phyloP scores from a whole-genome alignment of 2,329 filamentous ascomycete species.

The Colletotrichum liaoningense region DNA sequence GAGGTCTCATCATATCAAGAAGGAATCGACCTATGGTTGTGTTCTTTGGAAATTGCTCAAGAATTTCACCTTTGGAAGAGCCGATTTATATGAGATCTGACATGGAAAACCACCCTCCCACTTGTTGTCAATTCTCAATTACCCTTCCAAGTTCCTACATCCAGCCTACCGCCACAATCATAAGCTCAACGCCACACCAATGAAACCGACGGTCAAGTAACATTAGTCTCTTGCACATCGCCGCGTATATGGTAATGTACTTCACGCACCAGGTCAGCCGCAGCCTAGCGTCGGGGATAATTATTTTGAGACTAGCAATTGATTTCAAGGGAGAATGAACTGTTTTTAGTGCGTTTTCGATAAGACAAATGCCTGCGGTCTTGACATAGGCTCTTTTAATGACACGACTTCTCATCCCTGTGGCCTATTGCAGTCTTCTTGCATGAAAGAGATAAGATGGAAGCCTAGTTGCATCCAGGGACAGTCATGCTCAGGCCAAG shows the following conservation, averaged over 20 bases:
- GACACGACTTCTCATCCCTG: too few relatives aligned
- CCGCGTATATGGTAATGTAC: background rate
- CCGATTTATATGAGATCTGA: background rate
- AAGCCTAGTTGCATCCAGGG: too few relatives aligned
- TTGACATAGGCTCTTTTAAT: too few relatives aligned
- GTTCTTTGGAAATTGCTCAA: too few relatives aligned
- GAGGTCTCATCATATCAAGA: too few relatives aligned
- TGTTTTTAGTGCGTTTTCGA: too few relatives aligned
- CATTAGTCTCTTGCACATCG: background rate
- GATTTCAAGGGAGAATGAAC: background rate
- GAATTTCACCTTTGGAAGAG: background rate
- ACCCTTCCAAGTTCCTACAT: background rate
- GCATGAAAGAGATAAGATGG: too few relatives aligned
- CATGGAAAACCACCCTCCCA: background rate
- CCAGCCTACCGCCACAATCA: background rate
- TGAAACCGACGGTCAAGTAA: background rate
- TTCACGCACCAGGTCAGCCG: background rate
- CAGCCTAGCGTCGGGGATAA: background rate
- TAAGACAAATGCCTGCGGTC: too few relatives aligned
- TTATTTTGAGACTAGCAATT: background rate
- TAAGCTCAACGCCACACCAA: background rate
- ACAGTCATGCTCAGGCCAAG: too few relatives aligned
- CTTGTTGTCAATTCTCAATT: background rate
- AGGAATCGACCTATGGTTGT: too few relatives aligned
- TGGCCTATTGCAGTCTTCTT: too few relatives aligned